phyloP scores from a whole-genome alignment of 257 asterid species.

The Solanum piurae region DNA sequence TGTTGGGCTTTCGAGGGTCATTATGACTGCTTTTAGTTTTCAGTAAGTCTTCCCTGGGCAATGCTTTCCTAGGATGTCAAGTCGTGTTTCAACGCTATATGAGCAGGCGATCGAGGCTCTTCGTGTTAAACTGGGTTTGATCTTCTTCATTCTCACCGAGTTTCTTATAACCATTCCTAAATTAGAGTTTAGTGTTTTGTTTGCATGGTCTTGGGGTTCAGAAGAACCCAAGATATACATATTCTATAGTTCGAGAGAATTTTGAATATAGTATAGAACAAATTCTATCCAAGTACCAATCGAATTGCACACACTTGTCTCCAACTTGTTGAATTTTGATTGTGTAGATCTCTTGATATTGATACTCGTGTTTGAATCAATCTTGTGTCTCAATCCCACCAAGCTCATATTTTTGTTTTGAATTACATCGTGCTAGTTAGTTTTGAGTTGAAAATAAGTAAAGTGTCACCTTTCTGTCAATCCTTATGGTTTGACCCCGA shows the following conservation, averaged over 20 bases:
- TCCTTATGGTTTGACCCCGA: not conserved
- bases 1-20: not conserved
- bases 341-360: not conserved
- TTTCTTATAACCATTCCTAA: not conserved
- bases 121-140: not conserved
- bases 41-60: not conserved
- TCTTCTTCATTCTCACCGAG: not conserved
- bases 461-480: not conserved
- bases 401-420: not conserved
- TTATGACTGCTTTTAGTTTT: not conserved
- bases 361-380: not conserved
- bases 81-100: not conserved
- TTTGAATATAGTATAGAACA: no score
- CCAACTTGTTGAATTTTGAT: not conserved
- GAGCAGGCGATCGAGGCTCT: not conserved
- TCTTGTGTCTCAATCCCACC: not conserved
- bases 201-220: not conserved
- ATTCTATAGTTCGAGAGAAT: not conserved
- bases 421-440: not conserved
- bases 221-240: not conserved
- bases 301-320: not conserved
- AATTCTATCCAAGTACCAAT: not conserved
- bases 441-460: not conserved
- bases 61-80: not conserved
- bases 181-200: not conserved